Evolutionary conservation across 1,284 basidiomycete genomes (phyloP).

Genomic region (Chalciporus sp.): DNA sequence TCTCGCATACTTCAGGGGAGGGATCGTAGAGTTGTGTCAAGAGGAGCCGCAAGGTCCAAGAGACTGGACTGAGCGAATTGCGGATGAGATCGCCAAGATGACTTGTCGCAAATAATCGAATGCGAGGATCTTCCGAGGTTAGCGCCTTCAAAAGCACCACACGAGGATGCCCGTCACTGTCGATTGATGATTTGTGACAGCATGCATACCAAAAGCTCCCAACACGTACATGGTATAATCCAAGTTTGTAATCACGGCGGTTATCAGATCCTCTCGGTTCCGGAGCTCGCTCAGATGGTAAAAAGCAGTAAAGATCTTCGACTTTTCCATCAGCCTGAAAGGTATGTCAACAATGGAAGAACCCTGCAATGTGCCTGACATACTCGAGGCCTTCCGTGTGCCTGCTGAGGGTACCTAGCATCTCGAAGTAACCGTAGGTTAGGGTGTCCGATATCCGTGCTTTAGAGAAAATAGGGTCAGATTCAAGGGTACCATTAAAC

Average conservation of each 20-base stretch:
- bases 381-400: constrained; percentile 88
- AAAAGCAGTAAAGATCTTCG: constrained; percentile 92
- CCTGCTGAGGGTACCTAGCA: constrained; percentile 90
- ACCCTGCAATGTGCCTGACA: constrained; percentile 36
- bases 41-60: constrained; percentile 88
- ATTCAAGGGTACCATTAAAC: constrained; percentile 68
- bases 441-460: constrained; percentile 82
- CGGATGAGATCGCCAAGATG: constrained; percentile 84
- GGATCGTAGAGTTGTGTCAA: constrained; percentile 97
- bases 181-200: constrained; percentile 3
- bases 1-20: constrained; percentile 84
- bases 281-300: constrained; percentile 92
- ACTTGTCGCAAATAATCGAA: constrained; percentile 86
- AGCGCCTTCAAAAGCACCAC: constrained; percentile 92
- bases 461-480: constrained; percentile 87
- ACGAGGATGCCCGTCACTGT: constrained; percentile 88
- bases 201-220: background rate
- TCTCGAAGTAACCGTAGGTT: constrained; percentile 93
- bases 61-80: constrained; percentile 60
- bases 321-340: constrained; percentile 82
- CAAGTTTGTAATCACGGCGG: constrained; percentile 88
- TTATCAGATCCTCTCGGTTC: constrained; percentile 90
- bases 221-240: constrained; percentile 82
- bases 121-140: constrained; percentile 88
- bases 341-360: constrained; percentile 5